Percentiles rank a stretch among this genome's conserved stretches.
Evolutionary conservation across 306 rosid genomes (phyloP).

Genomic region (cucumber (Cucumis sativus)): DNA sequence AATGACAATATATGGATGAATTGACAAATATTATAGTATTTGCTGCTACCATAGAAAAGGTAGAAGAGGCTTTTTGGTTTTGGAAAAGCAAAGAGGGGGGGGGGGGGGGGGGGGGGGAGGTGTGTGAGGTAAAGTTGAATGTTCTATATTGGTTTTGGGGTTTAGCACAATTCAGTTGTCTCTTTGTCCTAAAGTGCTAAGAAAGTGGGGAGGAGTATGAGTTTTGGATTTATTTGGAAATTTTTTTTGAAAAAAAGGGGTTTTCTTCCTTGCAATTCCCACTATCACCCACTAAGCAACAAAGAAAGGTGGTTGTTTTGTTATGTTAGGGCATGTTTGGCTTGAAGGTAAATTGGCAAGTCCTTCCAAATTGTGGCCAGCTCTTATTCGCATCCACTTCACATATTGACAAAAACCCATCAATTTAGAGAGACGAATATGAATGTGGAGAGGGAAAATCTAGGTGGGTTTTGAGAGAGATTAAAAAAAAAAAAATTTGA

Average conservation of each 20-base stretch:
- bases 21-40: too few species aligned
- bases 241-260: background rate
- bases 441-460: slow-evolving; percentile 5
- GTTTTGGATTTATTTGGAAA: background rate
- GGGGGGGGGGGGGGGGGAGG: too few species aligned
- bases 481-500: background rate
- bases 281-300: slow-evolving; percentile 27
- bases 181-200: background rate
- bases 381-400: slow-evolving; percentile 41
- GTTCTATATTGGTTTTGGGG: background rate
- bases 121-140: background rate
- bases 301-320: slow-evolving; percentile 21
- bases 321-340: slow-evolving; percentile 32
- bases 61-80: background rate
- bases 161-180: background rate
- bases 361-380: slow-evolving; percentile 24
- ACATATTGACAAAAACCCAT: slow-evolving; percentile 11
- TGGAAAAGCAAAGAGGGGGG: background rate
- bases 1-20: too few species aligned
- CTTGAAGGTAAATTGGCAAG: slow-evolving; percentile 12
- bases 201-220: slow-evolving; percentile 1
- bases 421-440: background rate
- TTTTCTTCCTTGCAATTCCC: slow-evolving; percentile 16
- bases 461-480: background rate
- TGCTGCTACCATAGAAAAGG: background rate